Evolutionary conservation across 805 yeast genomes (phyloP), one percentile per base, ranked within the genome.

Genomic region (Cyberlindnera nakhonratchasimensis): DNA sequence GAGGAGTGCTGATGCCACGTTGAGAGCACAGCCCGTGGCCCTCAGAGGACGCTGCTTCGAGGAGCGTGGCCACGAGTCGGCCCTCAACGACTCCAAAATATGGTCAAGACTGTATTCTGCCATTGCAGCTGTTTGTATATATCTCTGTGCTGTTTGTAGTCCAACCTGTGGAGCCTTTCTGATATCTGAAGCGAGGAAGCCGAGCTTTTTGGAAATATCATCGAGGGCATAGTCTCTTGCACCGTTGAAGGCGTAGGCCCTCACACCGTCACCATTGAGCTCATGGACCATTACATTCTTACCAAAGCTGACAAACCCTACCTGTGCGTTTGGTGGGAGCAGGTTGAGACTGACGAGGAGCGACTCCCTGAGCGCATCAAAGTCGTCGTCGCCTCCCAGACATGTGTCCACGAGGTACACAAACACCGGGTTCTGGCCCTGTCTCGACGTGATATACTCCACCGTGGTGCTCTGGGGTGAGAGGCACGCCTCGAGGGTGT

Each of bases 261-360:
- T 63, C 16, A 62, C 54, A 2, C 59, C 46, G 30, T 61, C 69
- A 20, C 44, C 52, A 29, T 65, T 52, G 3, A 79, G 57, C 51
- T 80, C 83, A 54, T 78, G 80, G 19, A 81, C 65, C 49, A 69
- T 72, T 20, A 80, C 81, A 54, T 78, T 68, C 42, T 77, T 77
- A 5, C 86, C 87, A 61, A 60, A 80, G 1, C 80, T 67, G 36
- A 81, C 66, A 19, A 81, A 62, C 1, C 83, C 84, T 29, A 82
- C 74, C 28, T 77, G 55, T 1, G 82, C 68, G 47, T 75, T 64
- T 19, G 74, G 70, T 1, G 86, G 86, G 25, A 81, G 59, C 19
- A 79, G 62, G 38, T 65, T 62, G 41, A 76, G 54, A 5, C 77
- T 65, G 10, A 66, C 55, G 14, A 67, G 47, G 16, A 81, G 55